Conservation (phyloP, 805 yeast species). For the Pichia eremophila region DNA sequence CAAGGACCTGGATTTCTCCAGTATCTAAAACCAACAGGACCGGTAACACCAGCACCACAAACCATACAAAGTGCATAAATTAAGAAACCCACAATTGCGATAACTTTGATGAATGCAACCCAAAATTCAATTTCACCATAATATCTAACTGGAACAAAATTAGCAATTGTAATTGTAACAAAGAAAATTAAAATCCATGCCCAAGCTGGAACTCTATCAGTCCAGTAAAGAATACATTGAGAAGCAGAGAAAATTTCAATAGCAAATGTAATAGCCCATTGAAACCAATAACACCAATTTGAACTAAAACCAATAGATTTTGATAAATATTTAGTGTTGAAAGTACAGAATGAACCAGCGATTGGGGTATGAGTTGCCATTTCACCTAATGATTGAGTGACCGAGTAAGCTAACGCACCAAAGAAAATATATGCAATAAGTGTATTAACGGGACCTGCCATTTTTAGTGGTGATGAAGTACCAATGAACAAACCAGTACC, state of each 20-base stretch:
- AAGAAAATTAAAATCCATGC: slow-evolving; percentile 67
- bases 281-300: slow-evolving; percentile 69
- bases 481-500: slow-evolving; percentile 74
- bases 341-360: slow-evolving; percentile 59
- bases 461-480: slow-evolving; percentile 41
- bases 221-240: slow-evolving; percentile 58
- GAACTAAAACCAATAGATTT: slow-evolving; percentile 68
- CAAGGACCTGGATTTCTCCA: slow-evolving; percentile 76
- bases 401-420: slow-evolving; percentile 55
- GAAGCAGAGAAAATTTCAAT: slow-evolving; percentile 66
- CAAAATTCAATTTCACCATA: slow-evolving; percentile 75
- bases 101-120: slow-evolving; percentile 57
- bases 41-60: slow-evolving; percentile 60
- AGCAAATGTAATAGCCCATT: slow-evolving; percentile 72
- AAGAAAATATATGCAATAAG: slow-evolving; percentile 57
- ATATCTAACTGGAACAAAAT: slow-evolving; percentile 57
- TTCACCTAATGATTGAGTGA: slow-evolving; percentile 68
- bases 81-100: slow-evolving; percentile 65
- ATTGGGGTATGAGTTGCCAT: slow-evolving; percentile 75
- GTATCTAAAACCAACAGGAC: slow-evolving; percentile 70
- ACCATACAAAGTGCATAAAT: slow-evolving; percentile 62
- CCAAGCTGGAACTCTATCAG: slow-evolving; percentile 56
- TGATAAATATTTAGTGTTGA: slow-evolving; percentile 56
- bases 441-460: slow-evolving; percentile 64
- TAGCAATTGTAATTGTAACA: slow-evolving; percentile 41